A percentile compares a stretch with the other conserved stretches of the same genome.
These are phyloP conservation scores for Gamarada debralockiae DNA, from an alignment of 495 filamentous ascomycete genomes.

Conservation along the genomic window DNA sequence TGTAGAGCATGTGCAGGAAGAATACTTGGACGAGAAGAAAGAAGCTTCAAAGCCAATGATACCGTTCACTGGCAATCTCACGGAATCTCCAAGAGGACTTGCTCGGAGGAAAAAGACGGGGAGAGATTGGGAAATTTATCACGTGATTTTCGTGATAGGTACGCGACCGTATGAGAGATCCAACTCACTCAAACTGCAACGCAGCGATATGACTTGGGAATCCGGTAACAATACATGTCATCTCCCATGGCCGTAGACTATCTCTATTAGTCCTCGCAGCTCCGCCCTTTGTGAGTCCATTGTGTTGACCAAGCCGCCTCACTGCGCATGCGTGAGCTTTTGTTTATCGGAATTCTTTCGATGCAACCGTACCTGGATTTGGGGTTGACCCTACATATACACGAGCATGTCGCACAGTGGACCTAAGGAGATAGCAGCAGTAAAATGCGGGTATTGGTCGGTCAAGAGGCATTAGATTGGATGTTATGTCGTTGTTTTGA, in stretches of 20 bases:
- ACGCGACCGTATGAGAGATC: too few species aligned
- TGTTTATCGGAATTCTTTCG: slow-evolving; percentile 15
- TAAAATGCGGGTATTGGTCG: slow-evolving; percentile 51
- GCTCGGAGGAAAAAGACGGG: neutral
- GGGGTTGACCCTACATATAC: slow-evolving; percentile 92
- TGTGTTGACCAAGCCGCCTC: slow-evolving; percentile 83
- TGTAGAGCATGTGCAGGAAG: too few species aligned
- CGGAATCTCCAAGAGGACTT: too few species aligned
- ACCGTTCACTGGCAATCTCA: too few species aligned
- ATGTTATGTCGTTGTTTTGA: neutral
- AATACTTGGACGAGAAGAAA: neutral
- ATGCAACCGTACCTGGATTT: slow-evolving; percentile 48
- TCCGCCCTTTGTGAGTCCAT: slow-evolving; percentile 74
- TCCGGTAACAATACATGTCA: slow-evolving; percentile 81
- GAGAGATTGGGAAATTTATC: neutral
- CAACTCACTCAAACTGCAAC: slow-evolving; percentile 88
- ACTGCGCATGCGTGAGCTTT: slow-evolving; percentile 19
- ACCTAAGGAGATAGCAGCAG: slow-evolving; percentile 79
- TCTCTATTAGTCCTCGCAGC: slow-evolving; percentile 66
- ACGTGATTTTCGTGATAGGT: slow-evolving; percentile 5
- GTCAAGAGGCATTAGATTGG: slow-evolving; percentile 21
- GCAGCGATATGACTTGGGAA: slow-evolving; percentile 85
- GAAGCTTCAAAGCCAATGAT: too few species aligned
- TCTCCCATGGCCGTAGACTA: slow-evolving; percentile 84
- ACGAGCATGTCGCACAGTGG: slow-evolving; percentile 57